A percentile compares a stretch with the other conserved stretches of the same genome.
phyloP scores from a whole-genome alignment of 2,329 filamentous ascomycete genomes.

The Aspergillus texensis region DNA sequence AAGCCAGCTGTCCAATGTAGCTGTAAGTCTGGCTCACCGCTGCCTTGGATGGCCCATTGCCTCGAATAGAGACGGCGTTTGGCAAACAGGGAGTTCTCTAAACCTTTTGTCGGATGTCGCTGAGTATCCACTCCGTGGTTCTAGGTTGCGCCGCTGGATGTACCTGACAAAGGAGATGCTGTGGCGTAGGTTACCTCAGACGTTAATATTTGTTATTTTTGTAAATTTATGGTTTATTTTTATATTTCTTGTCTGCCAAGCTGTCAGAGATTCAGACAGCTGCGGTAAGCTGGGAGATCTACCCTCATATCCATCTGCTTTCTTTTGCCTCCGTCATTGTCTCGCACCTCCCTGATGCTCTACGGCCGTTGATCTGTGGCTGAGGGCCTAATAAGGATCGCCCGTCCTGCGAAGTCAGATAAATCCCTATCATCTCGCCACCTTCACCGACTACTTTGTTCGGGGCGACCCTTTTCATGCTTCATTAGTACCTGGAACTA shows the following conservation, averaged over 20 bases:
- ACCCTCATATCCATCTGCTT: slow-evolving; percentile 15
- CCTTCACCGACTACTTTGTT: not conserved
- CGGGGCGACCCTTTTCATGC: not conserved
- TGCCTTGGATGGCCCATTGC: slow-evolving; percentile 17
- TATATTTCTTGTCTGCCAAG: slow-evolving; percentile 7
- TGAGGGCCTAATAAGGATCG: slow-evolving; percentile 14
- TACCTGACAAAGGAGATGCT: slow-evolving; percentile 26
- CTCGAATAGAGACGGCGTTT: slow-evolving; percentile 19
- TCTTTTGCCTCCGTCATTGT: slow-evolving; percentile 19
- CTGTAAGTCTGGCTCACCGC: slow-evolving; percentile 25
- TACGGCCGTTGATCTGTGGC: slow-evolving; percentile 27
- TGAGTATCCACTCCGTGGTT: slow-evolving; percentile 23
- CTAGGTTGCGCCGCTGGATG: slow-evolving; percentile 19
- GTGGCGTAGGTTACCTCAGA: not conserved
- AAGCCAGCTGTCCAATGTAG: slow-evolving; percentile 20
- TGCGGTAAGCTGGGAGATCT: slow-evolving; percentile 14
- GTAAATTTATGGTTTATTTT: slow-evolving; percentile 13
- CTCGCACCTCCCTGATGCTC: slow-evolving; percentile 22
- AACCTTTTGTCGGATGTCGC: slow-evolving; percentile 22
- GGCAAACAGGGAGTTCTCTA: slow-evolving; percentile 24
- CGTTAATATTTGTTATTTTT: slow-evolving; percentile 14
- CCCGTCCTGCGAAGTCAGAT: slow-evolving; percentile 19
- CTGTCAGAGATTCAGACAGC: slow-evolving; percentile 12
- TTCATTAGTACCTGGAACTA: not conserved
- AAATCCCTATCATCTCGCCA: slow-evolving; percentile 15